Evolutionary conservation across 805 yeast genomes (phyloP).

Genomic region (Wickerhamiella occidentalis): DNA sequence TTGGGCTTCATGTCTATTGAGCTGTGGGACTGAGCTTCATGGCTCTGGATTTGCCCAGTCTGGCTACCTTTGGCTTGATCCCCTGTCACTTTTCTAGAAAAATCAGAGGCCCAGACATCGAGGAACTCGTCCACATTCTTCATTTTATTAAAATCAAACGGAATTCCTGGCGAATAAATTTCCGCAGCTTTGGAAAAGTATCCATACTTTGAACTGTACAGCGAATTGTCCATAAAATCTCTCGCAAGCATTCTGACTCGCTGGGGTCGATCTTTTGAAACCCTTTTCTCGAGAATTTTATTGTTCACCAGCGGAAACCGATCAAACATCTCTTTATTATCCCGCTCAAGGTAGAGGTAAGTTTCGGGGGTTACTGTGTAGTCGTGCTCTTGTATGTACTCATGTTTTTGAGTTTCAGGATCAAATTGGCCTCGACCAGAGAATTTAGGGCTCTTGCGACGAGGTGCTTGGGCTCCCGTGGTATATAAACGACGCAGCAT

Average conservation of each 20-base stretch:
- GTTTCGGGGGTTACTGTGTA: conserved; percentile 28
- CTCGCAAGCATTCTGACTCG: conserved; percentile 58
- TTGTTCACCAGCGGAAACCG: conserved; percentile 35
- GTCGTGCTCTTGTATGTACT: conserved; percentile 25
- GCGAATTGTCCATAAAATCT: conserved; percentile 74
- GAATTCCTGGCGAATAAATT: conserved; percentile 54
- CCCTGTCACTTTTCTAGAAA: conserved; percentile 26
- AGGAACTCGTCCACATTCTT: conserved; percentile 58
- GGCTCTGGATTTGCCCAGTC: too few species aligned
- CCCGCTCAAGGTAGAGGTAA: conserved; percentile 27
- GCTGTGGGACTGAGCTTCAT: conserved; percentile 10
- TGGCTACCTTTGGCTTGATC: conserved; percentile 34
- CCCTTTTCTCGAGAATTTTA: conserved; percentile 27
- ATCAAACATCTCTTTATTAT: conserved; percentile 31
- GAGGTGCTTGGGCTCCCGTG: background rate
- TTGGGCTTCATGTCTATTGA: conserved; percentile 8
- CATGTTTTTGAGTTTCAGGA: conserved; percentile 7
- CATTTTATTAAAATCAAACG: conserved; percentile 49
- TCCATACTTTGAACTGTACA: conserved; percentile 73
- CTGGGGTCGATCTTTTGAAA: conserved; percentile 39
- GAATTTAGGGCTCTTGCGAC: conserved; percentile 7
- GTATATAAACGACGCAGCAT: background rate
- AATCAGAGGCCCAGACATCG: conserved; percentile 52
- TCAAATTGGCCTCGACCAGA: conserved; percentile 10
- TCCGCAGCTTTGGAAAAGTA: conserved; percentile 70